phyloP scores from a whole-genome alignment of 2,329 filamentous ascomycete genomes.

The Didymella glomerata region DNA sequence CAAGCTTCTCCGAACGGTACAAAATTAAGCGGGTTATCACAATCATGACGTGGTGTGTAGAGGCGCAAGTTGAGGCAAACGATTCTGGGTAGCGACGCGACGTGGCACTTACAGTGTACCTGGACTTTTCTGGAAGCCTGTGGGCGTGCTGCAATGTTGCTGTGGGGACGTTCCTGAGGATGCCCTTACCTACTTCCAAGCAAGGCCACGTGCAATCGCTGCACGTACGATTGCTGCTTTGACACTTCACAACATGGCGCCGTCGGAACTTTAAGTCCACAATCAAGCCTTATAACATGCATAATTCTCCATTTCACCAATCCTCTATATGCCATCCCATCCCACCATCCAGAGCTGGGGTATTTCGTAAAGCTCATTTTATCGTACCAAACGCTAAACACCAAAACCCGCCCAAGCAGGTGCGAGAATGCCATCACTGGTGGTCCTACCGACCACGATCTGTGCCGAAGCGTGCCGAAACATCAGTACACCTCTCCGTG shows the following conservation, averaged over 20 bases:
- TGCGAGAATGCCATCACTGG: no score
- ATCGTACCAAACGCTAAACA: slow-evolving; percentile 16
- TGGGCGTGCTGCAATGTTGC: not conserved
- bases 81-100: not conserved
- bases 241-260: no score
- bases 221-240: not conserved
- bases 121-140: not conserved
- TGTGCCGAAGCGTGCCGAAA: slow-evolving; percentile 12
- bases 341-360: slow-evolving; percentile 10
- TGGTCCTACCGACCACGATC: no score
- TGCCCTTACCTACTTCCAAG: not conserved
- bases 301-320: no score
- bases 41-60: not conserved
- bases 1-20: not conserved
- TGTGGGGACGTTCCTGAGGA: not conserved
- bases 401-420: no score
- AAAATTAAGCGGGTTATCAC: not conserved
- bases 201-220: not conserved
- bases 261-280: no score
- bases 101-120: not conserved
- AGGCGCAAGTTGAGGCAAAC: not conserved
- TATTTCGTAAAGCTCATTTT: slow-evolving; percentile 19
- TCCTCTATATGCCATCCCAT: slow-evolving; percentile 1
- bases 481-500: slow-evolving; percentile 22
- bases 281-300: no score